Conservation (phyloP, 139 green algal genomes). For the Chlorella ohadii region DNA sequence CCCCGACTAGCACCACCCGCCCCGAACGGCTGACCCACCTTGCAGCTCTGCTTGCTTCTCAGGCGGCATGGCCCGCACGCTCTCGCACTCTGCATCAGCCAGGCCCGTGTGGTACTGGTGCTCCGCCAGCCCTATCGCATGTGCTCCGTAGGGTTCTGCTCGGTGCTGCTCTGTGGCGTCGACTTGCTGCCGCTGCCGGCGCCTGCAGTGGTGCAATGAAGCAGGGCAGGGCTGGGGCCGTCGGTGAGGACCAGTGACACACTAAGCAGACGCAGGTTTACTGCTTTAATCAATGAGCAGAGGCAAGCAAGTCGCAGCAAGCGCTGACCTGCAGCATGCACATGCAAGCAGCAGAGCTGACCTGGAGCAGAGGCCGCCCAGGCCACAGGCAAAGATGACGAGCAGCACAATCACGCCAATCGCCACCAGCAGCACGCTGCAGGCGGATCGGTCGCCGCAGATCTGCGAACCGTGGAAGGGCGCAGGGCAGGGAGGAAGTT, state of each 20-base stretch:
- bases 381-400: background rate
- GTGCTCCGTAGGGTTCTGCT: background rate
- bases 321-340: no score
- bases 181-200: background rate
- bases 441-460: background rate
- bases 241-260: no score
- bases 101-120: no score
- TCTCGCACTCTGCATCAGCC: background rate
- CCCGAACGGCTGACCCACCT: no score
- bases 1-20: no score
- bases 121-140: background rate
- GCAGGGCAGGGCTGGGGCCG: no score
- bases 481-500: no score
- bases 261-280: no score
- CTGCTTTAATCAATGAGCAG: no score
- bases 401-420: background rate
- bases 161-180: background rate
- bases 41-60: conserved; percentile 3
- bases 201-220: background rate
- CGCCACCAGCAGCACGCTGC: conserved; percentile 16
- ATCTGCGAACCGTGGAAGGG: background rate
- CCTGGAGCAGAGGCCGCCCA: conserved; percentile 20
- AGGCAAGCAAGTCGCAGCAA: no score
- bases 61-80: background rate
- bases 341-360: background rate